These are phyloP conservation scores for Fragaria nilgerrensis DNA, from an alignment of 306 rosid genomes.

Conservation along the genomic window DNA sequence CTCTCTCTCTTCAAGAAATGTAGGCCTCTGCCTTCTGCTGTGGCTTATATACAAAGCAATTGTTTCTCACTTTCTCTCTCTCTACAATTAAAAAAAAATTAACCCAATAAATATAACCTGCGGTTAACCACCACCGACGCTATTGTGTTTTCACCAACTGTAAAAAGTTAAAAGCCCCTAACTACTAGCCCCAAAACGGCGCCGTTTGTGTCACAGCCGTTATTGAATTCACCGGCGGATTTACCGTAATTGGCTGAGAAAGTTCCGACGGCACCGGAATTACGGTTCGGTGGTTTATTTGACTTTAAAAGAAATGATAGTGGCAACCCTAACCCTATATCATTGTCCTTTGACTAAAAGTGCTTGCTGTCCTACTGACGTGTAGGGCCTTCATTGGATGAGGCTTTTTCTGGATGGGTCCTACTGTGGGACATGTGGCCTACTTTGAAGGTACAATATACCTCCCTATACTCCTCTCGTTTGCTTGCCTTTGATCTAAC, in stretches of 20 bases:
- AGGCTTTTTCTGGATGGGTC: conserved; percentile 9
- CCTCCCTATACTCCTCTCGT: neutral
- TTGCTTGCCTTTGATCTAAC: conserved; percentile 17
- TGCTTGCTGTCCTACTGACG: conserved; percentile 22
- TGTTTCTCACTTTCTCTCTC: conserved; percentile 19
- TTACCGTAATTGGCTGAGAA: neutral
- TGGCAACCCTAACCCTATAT: conserved; percentile 10
- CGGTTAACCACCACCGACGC: conserved; percentile 74
- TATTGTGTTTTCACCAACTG: conserved; percentile 16
- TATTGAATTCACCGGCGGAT: neutral
- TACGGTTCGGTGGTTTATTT: conserved; percentile 19
- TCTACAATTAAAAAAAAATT: neutral
- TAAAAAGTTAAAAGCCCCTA: conserved; percentile 2
- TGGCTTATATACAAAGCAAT: conserved; percentile 67
- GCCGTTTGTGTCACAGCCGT: neutral
- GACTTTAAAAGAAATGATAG: conserved; percentile 15
- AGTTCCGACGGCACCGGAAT: conserved; percentile 11
- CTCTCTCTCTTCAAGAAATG: conserved; percentile 30
- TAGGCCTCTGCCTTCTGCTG: conserved; percentile 32
- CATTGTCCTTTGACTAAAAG: conserved; percentile 52
- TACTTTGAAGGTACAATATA: conserved; percentile 10
- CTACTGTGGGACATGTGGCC: neutral
- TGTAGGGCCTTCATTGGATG: conserved; percentile 33
- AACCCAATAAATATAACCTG: conserved; percentile 25
- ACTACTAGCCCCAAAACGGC: neutral